phyloP scores from a whole-genome alignment of 768 basidiomycete genomes.

The Coprinellus micaceus region DNA sequence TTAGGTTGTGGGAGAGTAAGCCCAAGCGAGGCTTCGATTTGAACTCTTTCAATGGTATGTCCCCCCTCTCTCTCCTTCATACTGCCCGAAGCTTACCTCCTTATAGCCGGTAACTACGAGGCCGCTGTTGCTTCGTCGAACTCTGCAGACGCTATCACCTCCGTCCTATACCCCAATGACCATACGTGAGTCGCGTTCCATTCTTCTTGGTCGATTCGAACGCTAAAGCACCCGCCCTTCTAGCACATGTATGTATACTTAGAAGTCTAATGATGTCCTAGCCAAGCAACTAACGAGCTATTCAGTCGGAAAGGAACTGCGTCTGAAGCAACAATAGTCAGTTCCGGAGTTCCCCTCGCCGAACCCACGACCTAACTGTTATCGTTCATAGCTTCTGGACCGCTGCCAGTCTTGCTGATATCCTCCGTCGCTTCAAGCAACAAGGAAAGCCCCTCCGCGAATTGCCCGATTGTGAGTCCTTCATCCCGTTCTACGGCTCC shows the following conservation, averaged over 20 bases:
- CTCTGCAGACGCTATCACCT: constrained; percentile 89
- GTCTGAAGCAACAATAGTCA: constrained; percentile 92
- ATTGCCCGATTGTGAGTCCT: constrained; percentile 72
- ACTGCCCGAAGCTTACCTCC: too few relatives aligned
- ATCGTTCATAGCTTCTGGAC: constrained; percentile 80
- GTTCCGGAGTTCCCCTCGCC: too few relatives aligned
- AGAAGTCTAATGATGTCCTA: too few relatives aligned
- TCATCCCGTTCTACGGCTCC: not conserved
- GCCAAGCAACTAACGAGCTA: too few relatives aligned
- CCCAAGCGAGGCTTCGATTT: constrained; percentile 90
- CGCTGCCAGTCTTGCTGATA: constrained; percentile 82
- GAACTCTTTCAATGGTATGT: constrained; percentile 86
- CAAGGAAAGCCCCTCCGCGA: constrained; percentile 73
- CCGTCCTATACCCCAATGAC: constrained; percentile 95
- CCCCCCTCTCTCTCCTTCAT: not conserved
- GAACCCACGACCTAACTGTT: too few relatives aligned
- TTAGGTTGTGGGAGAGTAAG: constrained; percentile 81
- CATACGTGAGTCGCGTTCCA: constrained; percentile 56
- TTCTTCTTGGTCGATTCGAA: not conserved
- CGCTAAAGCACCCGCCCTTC: constrained; percentile 1
- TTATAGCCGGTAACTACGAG: constrained; percentile 86
- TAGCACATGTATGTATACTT: constrained; percentile 49
- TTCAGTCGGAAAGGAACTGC: constrained; percentile 78
- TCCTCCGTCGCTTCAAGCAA: constrained; percentile 91
- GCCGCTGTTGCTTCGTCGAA: constrained; percentile 84